Evolutionary conservation across 2,329 filamentous ascomycete genomes (phyloP), one percentile per base, ranked within the genome.

Genomic region (Fusarium sp.): DNA sequence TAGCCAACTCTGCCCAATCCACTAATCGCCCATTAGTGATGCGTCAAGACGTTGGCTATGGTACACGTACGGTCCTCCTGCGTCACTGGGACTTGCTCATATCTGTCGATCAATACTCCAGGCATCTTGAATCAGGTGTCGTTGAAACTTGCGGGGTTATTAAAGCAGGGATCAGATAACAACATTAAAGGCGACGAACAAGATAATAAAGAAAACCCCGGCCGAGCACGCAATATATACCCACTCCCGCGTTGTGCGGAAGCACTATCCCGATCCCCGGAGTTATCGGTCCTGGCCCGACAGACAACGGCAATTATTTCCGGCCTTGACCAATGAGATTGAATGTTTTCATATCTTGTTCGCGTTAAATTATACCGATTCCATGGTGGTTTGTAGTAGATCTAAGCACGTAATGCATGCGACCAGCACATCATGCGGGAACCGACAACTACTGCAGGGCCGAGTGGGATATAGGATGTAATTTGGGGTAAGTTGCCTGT

Each of bases 1-100:
- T 63, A 3, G 47, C 27, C 40, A 63, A 15, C 33, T 63, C 60
- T 27, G 60, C 60, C 60, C 60, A 63, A 22, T 63, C 60, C 32
- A 57, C 47, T 52, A 52, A 10, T n/a, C 3, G 6, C 15, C 12
- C 5, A 27, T 52, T 12, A 52, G 47, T 12, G 17, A 27, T 17
- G 25, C 2, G 3, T n/a, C 6, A 6, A 4, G 15, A 12, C 9
- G 6, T 17, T 30, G 22, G 47, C 3, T 11, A 7, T 2, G 25
- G 15, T 0, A 52, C 15, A 30, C 25, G 1, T 32, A 8, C 27
- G 7, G 27, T 52, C 30, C 27, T 52, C 47, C 47, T 52, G 4
- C 3, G 47, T 52, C 47, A 52, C 47, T 20, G 47, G 47, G 25
- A 52, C 47, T n/a, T 52, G 47, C 25, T 52, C 47, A 3, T 52